These are phyloP conservation scores for Leishmania martiniquensis DNA, from an alignment of 208 protist genomes.

Conservation along the genomic window DNA sequence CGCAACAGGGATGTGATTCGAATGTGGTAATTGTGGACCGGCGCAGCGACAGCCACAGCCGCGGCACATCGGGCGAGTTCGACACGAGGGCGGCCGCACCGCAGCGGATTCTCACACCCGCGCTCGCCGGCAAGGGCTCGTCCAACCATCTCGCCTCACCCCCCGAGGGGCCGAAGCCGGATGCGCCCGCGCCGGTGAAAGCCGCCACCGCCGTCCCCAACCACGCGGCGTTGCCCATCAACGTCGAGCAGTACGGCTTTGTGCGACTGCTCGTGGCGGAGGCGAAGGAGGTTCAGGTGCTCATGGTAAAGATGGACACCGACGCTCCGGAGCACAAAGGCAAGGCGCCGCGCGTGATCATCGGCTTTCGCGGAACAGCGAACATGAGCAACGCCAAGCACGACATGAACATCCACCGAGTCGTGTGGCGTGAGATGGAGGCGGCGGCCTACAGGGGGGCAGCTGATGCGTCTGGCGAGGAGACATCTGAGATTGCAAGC, in stretches of 20 bases:
- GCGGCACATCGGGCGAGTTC: not conserved
- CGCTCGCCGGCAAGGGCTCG: not conserved
- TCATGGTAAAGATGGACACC: slow-evolving; percentile 68
- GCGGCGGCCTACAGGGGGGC: slow-evolving; percentile 1
- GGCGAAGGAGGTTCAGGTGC: slow-evolving; percentile 71
- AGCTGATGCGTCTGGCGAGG: not conserved
- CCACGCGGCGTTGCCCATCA: slow-evolving; percentile 44
- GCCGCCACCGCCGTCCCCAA: slow-evolving; percentile 3
- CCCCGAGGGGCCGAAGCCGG: not conserved
- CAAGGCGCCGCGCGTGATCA: slow-evolving; percentile 80
- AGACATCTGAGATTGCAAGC: slow-evolving; percentile 3
- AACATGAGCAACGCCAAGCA: slow-evolving; percentile 84
- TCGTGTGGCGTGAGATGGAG: slow-evolving; percentile 83
- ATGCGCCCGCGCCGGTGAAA: not conserved
- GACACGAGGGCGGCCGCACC: not conserved
- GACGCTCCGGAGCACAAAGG: slow-evolving; percentile 38
- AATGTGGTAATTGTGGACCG: slow-evolving; percentile 17
- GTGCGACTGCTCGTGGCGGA: slow-evolving; percentile 52
- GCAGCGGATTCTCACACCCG: not conserved
- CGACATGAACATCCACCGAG: slow-evolving; percentile 73
- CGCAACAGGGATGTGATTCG: not conserved
- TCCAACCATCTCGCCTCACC: not conserved
- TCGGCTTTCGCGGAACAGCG: slow-evolving; percentile 88
- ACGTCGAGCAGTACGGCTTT: slow-evolving; percentile 88
- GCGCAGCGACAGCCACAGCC: not conserved